Evolutionary conservation across 169 alveolate genomes (phyloP), one percentile per base, ranked within the genome.

Genomic region (Cryptosporidium xiaoi): DNA sequence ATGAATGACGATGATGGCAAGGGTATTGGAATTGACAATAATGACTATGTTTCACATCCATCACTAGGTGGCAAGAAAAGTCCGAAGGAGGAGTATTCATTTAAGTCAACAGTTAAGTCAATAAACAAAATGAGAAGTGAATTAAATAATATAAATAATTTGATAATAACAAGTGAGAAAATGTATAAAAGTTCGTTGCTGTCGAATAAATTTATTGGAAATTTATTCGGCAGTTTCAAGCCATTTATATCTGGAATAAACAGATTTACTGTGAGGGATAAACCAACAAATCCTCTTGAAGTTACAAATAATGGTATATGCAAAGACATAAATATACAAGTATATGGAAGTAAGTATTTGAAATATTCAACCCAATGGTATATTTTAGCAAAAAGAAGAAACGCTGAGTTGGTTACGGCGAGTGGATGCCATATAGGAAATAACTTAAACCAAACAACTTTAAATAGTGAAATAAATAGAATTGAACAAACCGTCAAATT

Each of bases 191-290:
- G 64, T 15, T 58, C 71, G 20, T 40, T 77, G 51, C 48, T 60
- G 15, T 60, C 77, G 13, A 77, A 50, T 66, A 77, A 48, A 62
- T 77, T 58, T 0, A 62, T 62, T 48, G 87, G 87, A 12, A 77
- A 62, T 48, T 24, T 77, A 40, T 77, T 77, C 40, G 51, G 87
- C 12, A 77, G 87, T 62, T 77, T 60, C 50, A 24, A 12, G 24
- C 87, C 87, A 15, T 77, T 77, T 48, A 77, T 77, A 18, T n/a
- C 44, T 6, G 87, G 87, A 34, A 77, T 77, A 13, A 77, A 77
- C 40, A 77, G 64, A 24, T 77, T 60, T 51, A 77, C 77, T 10
- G 13, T 60, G 7, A 62, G 71, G 7, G 46, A 53, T 5, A 60
- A 20, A 31, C 64, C 15, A 29, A 44, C 29, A 36, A 34, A 51